Base-by-base conservation (phyloP, 75 land plant species). In the Azolla pinnata region DNA sequence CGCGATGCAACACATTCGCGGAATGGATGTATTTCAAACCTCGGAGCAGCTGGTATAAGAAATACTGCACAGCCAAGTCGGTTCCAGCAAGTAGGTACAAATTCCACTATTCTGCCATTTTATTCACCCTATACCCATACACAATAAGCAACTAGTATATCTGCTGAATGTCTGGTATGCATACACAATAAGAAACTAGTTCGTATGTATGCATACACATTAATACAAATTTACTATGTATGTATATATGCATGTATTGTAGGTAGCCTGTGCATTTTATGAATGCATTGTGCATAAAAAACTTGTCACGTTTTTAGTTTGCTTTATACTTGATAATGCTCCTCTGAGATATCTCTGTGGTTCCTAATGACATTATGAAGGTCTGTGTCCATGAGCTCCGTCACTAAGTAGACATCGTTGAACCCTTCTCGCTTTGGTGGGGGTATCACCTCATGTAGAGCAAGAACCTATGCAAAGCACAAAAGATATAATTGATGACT, bases 331-430 rank as follows among this genome's bases (percentile, higher is more conserved):
- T 84, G 83, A 62, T 79, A 79, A 58, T 84, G 82, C 26, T 73
- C 75, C 60, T 84, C 87, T 81, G 78, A 80, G 24, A 83, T 77
- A 32, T 83, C 87, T 9, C 73, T 69, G 66, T 80, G 80, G 38
- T 63, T 66, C 23, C 76, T 78, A 30, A 78, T 78, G 45, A 81
- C 69, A 45, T 81, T 75, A 42, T 84, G 81, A n/a, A 84, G 33
- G 69, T 86, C 86, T 8, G 73, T 74, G 44, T 68, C 87, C 60
- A 86, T 86, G 25, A 86, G 83, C 62, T 80, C 81, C 48, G 65
- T 72, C 33, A 76, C 79, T 0, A 51, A 0, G 33, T 63, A 63
- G 32, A 79, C 73, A 67, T 79, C 90, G 54, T 83, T 83, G 60
- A 86, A 86, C 56, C 68, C 75, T 46, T 74, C 72, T 49, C 71